Evolutionary conservation across 2,329 filamentous ascomycete genomes (phyloP).

Genomic region (Didymella arachidicola): DNA sequence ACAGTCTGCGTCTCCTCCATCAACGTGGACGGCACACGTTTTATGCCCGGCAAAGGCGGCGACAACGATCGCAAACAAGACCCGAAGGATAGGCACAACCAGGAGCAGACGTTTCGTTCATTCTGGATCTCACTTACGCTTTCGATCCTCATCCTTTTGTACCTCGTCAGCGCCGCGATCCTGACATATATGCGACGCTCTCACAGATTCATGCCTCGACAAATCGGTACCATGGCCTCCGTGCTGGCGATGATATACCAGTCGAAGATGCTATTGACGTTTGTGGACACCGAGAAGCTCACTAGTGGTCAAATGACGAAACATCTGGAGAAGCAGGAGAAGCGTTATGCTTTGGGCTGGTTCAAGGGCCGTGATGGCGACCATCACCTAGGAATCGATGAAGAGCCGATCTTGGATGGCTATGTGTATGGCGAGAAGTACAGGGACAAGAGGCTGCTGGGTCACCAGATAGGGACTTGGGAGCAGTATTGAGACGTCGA

Average conservation of each 20-base stretch:
- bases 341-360: slow-evolving; percentile 80
- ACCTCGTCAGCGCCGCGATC: slow-evolving; percentile 67
- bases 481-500: slow-evolving; percentile 28
- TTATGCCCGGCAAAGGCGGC: slow-evolving; percentile 53
- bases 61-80: slow-evolving; percentile 22
- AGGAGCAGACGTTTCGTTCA: slow-evolving; percentile 60
- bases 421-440: slow-evolving; percentile 69
- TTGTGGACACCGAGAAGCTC: slow-evolving; percentile 73
- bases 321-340: slow-evolving; percentile 66
- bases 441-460: slow-evolving; percentile 42
- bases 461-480: slow-evolving; percentile 40
- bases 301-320: slow-evolving; percentile 68
- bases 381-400: slow-evolving; percentile 78
- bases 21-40: slow-evolving; percentile 69
- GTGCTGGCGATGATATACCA: slow-evolving; percentile 81
- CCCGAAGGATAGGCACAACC: slow-evolving; percentile 40
- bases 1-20: slow-evolving; percentile 74
- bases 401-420: slow-evolving; percentile 71
- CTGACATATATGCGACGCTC: slow-evolving; percentile 69
- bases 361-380: slow-evolving; percentile 76
- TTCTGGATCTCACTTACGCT: slow-evolving; percentile 72
- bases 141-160: slow-evolving; percentile 69
- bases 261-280: slow-evolving; percentile 77
- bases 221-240: slow-evolving; percentile 79
- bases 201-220: slow-evolving; percentile 76